A percentile compares a stretch with the other conserved stretches of the same genome.
These are phyloP conservation scores for Pterocarpus macrocarpus DNA, from an alignment of 306 rosid species.

Conservation along the genomic window DNA sequence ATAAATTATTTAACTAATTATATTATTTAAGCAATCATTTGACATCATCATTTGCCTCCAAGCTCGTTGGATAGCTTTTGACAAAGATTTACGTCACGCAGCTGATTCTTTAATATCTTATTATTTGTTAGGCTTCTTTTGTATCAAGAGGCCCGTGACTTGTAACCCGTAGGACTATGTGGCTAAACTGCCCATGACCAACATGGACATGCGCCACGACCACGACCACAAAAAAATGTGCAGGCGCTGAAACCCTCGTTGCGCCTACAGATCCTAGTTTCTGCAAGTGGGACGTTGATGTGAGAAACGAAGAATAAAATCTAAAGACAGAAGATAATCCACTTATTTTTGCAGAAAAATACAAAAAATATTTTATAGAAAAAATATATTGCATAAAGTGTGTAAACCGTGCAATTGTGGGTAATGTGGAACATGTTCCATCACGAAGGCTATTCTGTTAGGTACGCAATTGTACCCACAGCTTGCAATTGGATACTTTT, in stretches of 20 bases:
- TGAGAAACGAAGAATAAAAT: too few relatives aligned
- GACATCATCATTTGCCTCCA: not conserved
- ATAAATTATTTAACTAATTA: not conserved
- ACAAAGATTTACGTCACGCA: not conserved
- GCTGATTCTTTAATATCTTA: not conserved
- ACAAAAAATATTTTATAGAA: too few relatives aligned
- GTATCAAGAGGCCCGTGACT: conserved; percentile 44
- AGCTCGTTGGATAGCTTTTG: not conserved
- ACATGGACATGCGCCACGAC: conserved; percentile 62
- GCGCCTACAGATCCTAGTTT: too few relatives aligned
- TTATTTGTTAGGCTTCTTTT: not conserved
- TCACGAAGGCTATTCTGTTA: not conserved
- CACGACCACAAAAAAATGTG: too few relatives aligned
- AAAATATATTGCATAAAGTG: too few relatives aligned
- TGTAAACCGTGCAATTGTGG: too few relatives aligned
- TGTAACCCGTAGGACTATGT: conserved; percentile 69
- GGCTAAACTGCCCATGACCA: conserved; percentile 61
- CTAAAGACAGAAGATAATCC: too few relatives aligned
- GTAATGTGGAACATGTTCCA: not conserved
- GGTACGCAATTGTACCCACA: not conserved
- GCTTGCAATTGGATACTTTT: not conserved
- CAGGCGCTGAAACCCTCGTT: too few relatives aligned
- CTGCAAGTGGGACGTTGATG: too few relatives aligned
- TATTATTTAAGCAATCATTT: not conserved
- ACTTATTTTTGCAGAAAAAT: too few relatives aligned